Conservation (phyloP, 1,139 yeast genomes). For the Geotrichum klebahnii region DNA sequence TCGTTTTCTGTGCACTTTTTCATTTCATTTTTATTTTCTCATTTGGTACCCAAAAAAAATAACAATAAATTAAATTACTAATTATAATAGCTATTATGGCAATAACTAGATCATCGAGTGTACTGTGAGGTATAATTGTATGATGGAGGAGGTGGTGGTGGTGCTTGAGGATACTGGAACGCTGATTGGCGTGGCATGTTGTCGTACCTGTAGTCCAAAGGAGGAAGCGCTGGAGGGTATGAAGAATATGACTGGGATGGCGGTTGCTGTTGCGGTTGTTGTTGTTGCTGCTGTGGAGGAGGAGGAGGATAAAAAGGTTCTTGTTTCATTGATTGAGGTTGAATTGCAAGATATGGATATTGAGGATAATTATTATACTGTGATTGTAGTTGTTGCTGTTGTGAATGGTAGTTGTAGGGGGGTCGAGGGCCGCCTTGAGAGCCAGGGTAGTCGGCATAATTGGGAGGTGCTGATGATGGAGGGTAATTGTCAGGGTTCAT, state of each 20-base stretch:
- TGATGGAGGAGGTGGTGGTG: too few relatives aligned
- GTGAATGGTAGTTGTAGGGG: background rate
- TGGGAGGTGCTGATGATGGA: background rate
- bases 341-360: background rate
- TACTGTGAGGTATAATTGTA: conserved; percentile 4
- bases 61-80: too few relatives aligned
- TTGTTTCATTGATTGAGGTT: background rate
- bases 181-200: too few relatives aligned
- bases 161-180: too few relatives aligned
- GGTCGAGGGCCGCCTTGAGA: too few relatives aligned
- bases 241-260: conserved; percentile 10
- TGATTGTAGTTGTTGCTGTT: too few relatives aligned
- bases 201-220: too few relatives aligned
- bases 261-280: conserved; percentile 20
- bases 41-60: background rate
- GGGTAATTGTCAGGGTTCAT: background rate
- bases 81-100: too few relatives aligned
- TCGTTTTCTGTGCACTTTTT: too few relatives aligned
- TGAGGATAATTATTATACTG: too few relatives aligned
- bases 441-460: background rate
- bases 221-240: too few relatives aligned
- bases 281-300: conserved; percentile 15
- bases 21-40: too few relatives aligned
- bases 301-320: background rate
- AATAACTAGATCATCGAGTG: background rate